Conservation (phyloP, 2,329 filamentous ascomycete species). For the Fusarium gaditjirri region DNA sequence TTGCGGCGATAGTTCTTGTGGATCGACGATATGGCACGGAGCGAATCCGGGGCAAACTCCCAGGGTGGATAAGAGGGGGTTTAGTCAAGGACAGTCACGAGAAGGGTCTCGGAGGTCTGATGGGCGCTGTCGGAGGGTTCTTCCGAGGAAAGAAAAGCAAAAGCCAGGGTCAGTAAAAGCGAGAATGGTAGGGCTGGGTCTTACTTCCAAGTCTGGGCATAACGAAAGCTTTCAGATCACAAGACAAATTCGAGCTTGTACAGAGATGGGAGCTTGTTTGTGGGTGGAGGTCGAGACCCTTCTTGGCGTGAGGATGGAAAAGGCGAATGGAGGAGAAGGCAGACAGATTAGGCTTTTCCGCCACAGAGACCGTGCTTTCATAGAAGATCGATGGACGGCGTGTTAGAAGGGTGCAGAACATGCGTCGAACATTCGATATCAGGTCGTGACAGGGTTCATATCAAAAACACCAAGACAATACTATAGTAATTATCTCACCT, state of each 20-base stretch:
- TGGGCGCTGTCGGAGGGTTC: conserved; percentile 67
- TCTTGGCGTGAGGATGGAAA: conserved; percentile 27
- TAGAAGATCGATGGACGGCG: conserved; percentile 9
- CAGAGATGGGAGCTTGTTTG: conserved; percentile 24
- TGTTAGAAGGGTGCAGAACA: conserved; percentile 28
- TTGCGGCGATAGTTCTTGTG: conserved; percentile 87
- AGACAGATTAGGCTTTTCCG: conserved; percentile 18
- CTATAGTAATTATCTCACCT: not conserved
- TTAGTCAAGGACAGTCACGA: conserved; percentile 63
- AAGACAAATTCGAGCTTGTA: conserved; percentile 16
- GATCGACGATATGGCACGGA: conserved; percentile 82
- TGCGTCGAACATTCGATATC: conserved; percentile 41
- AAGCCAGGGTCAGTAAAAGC: not conserved
- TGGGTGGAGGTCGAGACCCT: conserved; percentile 31
- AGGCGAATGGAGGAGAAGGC: conserved; percentile 22
- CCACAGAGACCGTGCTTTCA: conserved; percentile 12
- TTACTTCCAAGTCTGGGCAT: not conserved
- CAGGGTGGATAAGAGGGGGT: conserved; percentile 85
- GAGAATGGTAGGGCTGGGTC: not conserved
- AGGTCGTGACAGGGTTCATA: not conserved
- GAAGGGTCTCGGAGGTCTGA: conserved; percentile 65
- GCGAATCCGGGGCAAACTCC: conserved; percentile 81
- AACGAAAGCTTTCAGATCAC: conserved; percentile 7
- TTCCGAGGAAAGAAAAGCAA: conserved; percentile 62
- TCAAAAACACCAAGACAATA: not conserved